Percentiles rank a stretch among this genome's conserved stretches.
These are phyloP conservation scores for Kazachstania martiniae DNA, from an alignment of 805 yeast genomes.

Conservation along the genomic window DNA sequence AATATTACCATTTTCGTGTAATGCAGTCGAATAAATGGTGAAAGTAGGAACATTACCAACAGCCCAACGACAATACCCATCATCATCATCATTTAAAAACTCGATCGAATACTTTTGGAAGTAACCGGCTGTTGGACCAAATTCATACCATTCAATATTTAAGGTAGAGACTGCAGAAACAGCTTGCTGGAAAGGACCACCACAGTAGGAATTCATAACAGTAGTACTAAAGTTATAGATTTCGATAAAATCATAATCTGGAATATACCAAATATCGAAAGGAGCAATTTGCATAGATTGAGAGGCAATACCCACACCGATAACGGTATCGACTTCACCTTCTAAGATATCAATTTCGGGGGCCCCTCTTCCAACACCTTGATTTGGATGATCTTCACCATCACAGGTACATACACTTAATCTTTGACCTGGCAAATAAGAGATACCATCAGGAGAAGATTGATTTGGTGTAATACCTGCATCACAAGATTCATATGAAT, in stretches of 20 bases:
- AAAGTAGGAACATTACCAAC: slow-evolving; percentile 73
- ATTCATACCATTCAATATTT: slow-evolving; percentile 75
- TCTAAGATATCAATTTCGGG: slow-evolving; percentile 92
- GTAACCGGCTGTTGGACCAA: slow-evolving; percentile 37
- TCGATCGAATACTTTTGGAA: slow-evolving; percentile 75
- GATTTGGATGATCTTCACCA: slow-evolving; percentile 79
- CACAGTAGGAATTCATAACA: slow-evolving; percentile 76
- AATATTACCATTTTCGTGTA: slow-evolving; percentile 86
- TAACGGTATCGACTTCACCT: slow-evolving; percentile 56
- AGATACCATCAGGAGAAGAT: slow-evolving; percentile 80
- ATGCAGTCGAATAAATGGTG: slow-evolving; percentile 60
- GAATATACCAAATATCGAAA: slow-evolving; percentile 86
- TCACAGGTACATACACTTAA: slow-evolving; percentile 69
- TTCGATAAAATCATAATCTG: slow-evolving; percentile 74
- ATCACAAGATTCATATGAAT: slow-evolving; percentile 76
- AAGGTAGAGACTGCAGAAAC: slow-evolving; percentile 72
- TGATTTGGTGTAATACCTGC: slow-evolving; percentile 94
- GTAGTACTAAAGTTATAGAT: slow-evolving; percentile 61
- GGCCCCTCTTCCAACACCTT: slow-evolving; percentile 85
- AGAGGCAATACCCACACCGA: slow-evolving; percentile 64
- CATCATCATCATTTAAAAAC: slow-evolving; percentile 54
- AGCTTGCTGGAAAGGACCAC: slow-evolving; percentile 93
- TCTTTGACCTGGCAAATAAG: slow-evolving; percentile 77
- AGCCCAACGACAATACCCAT: slow-evolving; percentile 78
- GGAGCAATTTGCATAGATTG: slow-evolving; percentile 94